These are phyloP conservation scores for Penicillium sp. DNA, from an alignment of 2,329 filamentous ascomycete species.

Conservation along the genomic window DNA sequence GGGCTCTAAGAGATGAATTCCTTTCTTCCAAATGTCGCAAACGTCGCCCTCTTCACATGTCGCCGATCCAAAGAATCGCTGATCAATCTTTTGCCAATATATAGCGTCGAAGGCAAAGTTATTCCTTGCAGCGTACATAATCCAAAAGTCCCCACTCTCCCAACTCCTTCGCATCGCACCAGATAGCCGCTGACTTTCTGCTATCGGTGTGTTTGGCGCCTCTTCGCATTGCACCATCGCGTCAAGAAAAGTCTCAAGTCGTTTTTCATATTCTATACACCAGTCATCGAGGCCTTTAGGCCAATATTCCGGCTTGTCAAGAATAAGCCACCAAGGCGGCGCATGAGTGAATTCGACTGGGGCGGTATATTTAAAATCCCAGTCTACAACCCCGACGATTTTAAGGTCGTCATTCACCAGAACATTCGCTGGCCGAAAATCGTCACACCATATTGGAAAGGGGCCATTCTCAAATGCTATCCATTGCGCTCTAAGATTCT, in stretches of 20 bases:
- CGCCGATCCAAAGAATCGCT: not conserved
- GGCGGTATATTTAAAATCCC: conserved; percentile 20
- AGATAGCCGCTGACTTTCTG: conserved; percentile 10
- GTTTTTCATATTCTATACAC: conserved; percentile 12
- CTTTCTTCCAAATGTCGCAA: not conserved
- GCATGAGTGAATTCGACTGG: conserved; percentile 12
- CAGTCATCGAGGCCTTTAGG: conserved; percentile 15
- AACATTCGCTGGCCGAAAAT: conserved; percentile 22
- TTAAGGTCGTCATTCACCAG: conserved; percentile 11
- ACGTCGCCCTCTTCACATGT: not conserved
- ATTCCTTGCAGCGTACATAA: conserved; percentile 7
- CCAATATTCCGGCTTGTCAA: conserved; percentile 23
- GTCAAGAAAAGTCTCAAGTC: not conserved
- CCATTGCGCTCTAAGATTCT: conserved; percentile 12
- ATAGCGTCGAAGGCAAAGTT: conserved; percentile 10
- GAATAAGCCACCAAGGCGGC: conserved; percentile 22
- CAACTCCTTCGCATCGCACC: conserved; percentile 1
- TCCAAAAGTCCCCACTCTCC: conserved; percentile 9
- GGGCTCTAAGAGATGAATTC: not conserved
- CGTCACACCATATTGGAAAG: conserved; percentile 29
- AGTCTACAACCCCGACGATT: conserved; percentile 23
- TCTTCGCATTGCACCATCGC: conserved; percentile 6
- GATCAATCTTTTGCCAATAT: conserved; percentile 1
- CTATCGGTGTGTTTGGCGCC: not conserved
- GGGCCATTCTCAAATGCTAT: conserved; percentile 20